Percentiles rank a stretch among this genome's conserved stretches.
Evolutionary conservation across 2,329 filamentous ascomycete species (phyloP).

Genomic region (Botryotinia globosa): DNA sequence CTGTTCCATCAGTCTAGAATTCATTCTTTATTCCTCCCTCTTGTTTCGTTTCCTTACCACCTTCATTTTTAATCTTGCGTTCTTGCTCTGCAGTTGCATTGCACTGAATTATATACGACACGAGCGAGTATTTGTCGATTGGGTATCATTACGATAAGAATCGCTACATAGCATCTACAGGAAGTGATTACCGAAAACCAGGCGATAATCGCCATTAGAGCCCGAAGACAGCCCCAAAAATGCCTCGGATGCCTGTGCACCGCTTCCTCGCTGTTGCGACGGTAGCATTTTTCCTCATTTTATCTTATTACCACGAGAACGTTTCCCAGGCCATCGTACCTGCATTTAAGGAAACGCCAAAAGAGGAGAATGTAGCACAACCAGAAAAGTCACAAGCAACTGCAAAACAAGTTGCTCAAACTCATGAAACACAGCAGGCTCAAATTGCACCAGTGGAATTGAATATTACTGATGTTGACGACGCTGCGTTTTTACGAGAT

Average conservation of each 20-base stretch:
- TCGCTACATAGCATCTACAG: background rate
- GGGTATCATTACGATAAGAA: background rate
- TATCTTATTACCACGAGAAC: conserved; percentile 16
- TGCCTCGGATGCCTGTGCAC: conserved; percentile 17
- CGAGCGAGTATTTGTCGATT: background rate
- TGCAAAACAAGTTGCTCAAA: background rate
- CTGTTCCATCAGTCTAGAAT: background rate
- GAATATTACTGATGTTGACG: conserved; percentile 23
- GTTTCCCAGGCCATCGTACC: conserved; percentile 12
- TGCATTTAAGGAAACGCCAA: conserved; percentile 11
- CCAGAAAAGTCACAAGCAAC: background rate
- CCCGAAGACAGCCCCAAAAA: conserved; percentile 2
- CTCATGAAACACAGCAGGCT: background rate
- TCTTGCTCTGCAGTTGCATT: background rate
- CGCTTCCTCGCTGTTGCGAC: conserved; percentile 13
- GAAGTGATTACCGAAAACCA: background rate
- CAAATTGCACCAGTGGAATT: background rate
- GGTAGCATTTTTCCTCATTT: conserved; percentile 8
- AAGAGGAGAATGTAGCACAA: background rate
- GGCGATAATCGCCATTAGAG: conserved; percentile 1
- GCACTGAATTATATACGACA: background rate
- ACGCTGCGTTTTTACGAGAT: conserved; percentile 29
- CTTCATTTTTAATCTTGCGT: background rate
- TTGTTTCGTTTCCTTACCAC: background rate
- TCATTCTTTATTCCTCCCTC: background rate